These are phyloP conservation scores for Guadua angustifolia DNA, from an alignment of 176 grass and related monocot genomes.

Conservation along the genomic window DNA sequence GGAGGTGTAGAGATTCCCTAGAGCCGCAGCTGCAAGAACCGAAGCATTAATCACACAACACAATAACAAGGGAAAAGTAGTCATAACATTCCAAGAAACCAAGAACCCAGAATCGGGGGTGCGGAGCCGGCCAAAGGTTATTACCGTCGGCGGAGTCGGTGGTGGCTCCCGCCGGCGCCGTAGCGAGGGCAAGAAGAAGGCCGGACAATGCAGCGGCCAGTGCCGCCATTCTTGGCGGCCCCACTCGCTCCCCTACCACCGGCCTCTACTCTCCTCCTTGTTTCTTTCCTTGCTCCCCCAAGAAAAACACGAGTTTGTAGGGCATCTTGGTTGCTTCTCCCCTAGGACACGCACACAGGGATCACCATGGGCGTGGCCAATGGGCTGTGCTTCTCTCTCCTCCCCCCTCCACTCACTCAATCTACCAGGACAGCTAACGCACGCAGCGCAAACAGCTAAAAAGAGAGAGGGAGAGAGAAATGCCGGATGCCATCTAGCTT, in stretches of 20 bases:
- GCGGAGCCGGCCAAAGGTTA: neutral
- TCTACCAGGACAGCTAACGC: constrained; percentile 34
- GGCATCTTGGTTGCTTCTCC: neutral
- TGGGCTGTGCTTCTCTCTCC: neutral
- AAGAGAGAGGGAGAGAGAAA: constrained; percentile 10
- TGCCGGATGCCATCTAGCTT: constrained; percentile 35
- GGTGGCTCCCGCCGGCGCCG: constrained; percentile 42
- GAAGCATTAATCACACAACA: neutral
- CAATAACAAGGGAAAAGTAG: neutral
- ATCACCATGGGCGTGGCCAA: constrained; percentile 45
- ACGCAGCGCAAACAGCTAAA: constrained; percentile 25
- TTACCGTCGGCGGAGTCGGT: constrained; percentile 56
- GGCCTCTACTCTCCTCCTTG: neutral
- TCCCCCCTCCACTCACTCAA: neutral
- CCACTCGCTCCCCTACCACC: neutral
- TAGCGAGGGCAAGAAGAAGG: constrained; percentile 35
- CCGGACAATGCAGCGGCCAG: constrained; percentile 46
- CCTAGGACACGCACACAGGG: constrained; percentile 41
- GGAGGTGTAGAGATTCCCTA: constrained; percentile 80
- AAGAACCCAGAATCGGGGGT: constrained; percentile 22
- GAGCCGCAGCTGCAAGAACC: constrained; percentile 71
- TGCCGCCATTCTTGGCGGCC: constrained; percentile 32
- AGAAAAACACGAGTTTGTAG: constrained; percentile 15
- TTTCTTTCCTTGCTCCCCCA: constrained; percentile 18
- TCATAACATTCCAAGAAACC: constrained; percentile 13